These are phyloP conservation scores for Cucurbitaria berberidis DNA, from an alignment of 2,329 filamentous ascomycete species.

Conservation along the genomic window DNA sequence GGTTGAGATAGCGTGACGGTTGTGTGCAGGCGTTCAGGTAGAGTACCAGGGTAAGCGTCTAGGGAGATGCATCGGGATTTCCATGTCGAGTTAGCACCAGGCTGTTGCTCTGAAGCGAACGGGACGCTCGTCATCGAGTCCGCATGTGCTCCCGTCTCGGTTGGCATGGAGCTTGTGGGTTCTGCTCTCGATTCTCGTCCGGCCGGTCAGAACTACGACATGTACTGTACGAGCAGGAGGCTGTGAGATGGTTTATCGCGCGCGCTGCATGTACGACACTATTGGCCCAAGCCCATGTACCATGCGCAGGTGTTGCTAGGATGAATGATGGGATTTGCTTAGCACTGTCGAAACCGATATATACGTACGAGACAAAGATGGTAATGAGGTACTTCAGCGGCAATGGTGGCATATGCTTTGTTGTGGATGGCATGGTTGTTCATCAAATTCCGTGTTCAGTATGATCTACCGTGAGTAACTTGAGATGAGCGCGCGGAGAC, in stretches of 20 bases:
- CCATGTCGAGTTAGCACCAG: conserved; percentile 18
- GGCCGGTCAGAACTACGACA: conserved; percentile 17
- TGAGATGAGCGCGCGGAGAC: conserved; percentile 6
- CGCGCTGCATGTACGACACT: not conserved
- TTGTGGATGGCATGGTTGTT: not conserved
- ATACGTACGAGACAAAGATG: no score
- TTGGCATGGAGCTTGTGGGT: conserved; percentile 14
- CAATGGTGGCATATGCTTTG: not conserved
- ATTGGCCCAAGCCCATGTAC: not conserved
- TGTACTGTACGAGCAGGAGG: conserved; percentile 8
- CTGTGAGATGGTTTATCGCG: conserved; percentile 1
- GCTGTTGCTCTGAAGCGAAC: conserved; percentile 18
- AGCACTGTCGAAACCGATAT: not conserved
- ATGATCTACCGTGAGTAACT: not conserved
- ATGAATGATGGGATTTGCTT: not conserved
- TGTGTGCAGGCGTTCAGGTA: conserved; percentile 18
- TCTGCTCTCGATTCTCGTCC: conserved; percentile 10
- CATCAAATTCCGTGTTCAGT: not conserved
- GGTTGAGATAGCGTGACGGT: conserved; percentile 16
- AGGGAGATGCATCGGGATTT: conserved; percentile 24
- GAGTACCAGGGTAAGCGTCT: conserved; percentile 17
- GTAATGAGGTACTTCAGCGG: no score
- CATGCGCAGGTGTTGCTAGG: not conserved
- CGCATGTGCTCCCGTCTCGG: conserved; percentile 21
- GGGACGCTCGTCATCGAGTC: conserved; percentile 31